Conservation (phyloP, 306 rosid species). For the Ceratonia siliqua region DNA sequence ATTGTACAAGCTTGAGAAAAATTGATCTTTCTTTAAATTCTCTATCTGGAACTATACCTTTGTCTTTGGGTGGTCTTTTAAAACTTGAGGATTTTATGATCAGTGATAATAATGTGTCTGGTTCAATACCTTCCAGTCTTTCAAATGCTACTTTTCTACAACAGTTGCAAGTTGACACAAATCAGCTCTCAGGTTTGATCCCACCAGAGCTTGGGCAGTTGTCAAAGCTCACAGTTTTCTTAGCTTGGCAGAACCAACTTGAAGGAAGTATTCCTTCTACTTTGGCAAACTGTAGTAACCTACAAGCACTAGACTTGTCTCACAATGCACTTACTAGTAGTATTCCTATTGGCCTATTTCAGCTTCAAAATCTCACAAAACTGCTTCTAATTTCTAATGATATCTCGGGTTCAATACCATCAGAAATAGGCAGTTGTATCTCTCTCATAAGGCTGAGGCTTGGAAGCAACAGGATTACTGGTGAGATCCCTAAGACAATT, state of each 20-base stretch:
- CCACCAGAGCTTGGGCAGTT: conserved; percentile 76
- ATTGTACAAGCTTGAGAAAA: conserved; percentile 72
- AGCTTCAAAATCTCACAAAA: conserved; percentile 83
- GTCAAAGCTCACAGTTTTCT: conserved; percentile 64
- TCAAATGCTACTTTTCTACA: conserved; percentile 64
- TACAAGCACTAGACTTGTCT: conserved; percentile 81
- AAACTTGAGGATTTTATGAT: conserved; percentile 85
- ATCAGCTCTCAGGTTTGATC: conserved; percentile 88
- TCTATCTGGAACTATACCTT: conserved; percentile 79
- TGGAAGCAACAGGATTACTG: conserved; percentile 70
- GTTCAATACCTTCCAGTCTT: conserved; percentile 75
- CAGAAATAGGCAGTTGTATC: conserved; percentile 72
- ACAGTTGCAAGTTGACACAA: conserved; percentile 86
- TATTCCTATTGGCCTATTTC: conserved; percentile 73
- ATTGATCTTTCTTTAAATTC: conserved; percentile 87
- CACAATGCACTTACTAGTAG: conserved; percentile 74
- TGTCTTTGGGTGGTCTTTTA: conserved; percentile 56
- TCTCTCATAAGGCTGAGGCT: conserved; percentile 83
- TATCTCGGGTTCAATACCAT: conserved; percentile 78
- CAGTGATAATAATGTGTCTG: conserved; percentile 85
- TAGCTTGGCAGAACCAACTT: conserved; percentile 93
- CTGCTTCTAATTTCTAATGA: conserved; percentile 83
- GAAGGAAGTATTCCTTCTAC: conserved; percentile 84
- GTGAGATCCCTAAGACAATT: conserved; percentile 70
- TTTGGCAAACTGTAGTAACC: conserved; percentile 62